Conservation (phyloP, 2,329 filamentous ascomycete genomes). For the Ceratocystis destructans region DNA sequence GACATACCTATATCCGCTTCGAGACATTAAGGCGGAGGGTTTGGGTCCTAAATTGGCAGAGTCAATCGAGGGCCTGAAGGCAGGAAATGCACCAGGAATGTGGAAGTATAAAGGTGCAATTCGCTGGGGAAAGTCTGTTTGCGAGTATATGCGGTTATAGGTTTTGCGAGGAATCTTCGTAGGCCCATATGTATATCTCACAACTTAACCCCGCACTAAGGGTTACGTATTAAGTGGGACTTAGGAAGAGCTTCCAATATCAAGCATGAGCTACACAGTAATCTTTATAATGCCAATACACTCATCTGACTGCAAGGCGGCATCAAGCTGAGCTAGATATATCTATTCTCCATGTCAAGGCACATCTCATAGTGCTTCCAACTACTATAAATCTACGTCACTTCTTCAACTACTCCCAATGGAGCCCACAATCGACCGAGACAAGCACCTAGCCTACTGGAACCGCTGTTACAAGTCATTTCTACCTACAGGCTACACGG, state of each 20-base stretch:
- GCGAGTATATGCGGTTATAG: conserved; percentile 32
- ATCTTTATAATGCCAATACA: not conserved
- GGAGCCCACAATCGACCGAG: conserved; percentile 35
- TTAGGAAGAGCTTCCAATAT: not conserved
- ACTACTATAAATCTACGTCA: not conserved
- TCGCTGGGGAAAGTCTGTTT: conserved; percentile 35
- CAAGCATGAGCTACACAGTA: not conserved
- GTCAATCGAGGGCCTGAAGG: conserved; percentile 38
- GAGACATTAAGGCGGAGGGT: conserved; percentile 37
- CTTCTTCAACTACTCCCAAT: not conserved
- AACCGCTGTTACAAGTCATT: conserved; percentile 70
- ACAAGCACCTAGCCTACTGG: conserved; percentile 80
- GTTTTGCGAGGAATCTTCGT: not conserved
- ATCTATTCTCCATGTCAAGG: not conserved
- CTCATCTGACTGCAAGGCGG: too few species aligned
- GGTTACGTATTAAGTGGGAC: not conserved
- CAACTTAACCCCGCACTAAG: not conserved
- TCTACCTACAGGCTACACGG: conserved; percentile 70
- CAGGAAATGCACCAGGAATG: conserved; percentile 41
- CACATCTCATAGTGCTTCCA: not conserved
- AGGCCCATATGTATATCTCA: not conserved
- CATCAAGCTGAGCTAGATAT: not conserved
- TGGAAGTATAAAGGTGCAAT: conserved; percentile 38
- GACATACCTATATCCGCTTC: conserved; percentile 38
- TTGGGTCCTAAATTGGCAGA: conserved; percentile 34